Percentiles rank a stretch among this genome's conserved stretches.
Evolutionary conservation across 2,329 filamentous ascomycete species (phyloP).

Genomic region (Coniochaeta sp.): DNA sequence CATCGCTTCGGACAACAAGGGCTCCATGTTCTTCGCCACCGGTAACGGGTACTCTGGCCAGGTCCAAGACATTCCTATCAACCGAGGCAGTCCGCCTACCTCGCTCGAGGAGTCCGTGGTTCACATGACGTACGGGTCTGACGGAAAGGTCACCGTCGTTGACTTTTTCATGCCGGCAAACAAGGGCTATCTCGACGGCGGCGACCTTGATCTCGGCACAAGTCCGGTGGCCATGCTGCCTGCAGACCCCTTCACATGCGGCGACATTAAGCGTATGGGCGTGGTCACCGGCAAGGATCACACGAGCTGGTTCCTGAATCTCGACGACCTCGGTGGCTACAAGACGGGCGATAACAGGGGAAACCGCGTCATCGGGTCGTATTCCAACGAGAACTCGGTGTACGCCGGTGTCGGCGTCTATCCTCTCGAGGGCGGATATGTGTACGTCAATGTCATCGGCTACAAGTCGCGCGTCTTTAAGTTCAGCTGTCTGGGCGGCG

Average conservation of each 20-base stretch:
- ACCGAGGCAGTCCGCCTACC: slow-evolving; percentile 34
- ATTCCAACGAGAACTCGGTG: slow-evolving; percentile 38
- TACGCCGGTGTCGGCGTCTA: slow-evolving; percentile 39
- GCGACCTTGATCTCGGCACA: slow-evolving; percentile 40
- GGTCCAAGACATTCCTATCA: slow-evolving; percentile 31
- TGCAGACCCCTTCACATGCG: slow-evolving; percentile 31
- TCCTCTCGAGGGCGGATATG: slow-evolving; percentile 39
- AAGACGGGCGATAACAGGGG: slow-evolving; percentile 32
- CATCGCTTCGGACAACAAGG: slow-evolving; percentile 34
- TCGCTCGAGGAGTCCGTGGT: slow-evolving; percentile 40
- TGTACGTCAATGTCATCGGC: slow-evolving; percentile 44
- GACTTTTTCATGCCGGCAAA: slow-evolving; percentile 46
- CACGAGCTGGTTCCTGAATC: slow-evolving; percentile 39
- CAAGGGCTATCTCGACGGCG: slow-evolving; percentile 38
- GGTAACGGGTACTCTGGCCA: slow-evolving; percentile 42
- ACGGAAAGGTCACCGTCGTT: slow-evolving; percentile 32
- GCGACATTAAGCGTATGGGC: slow-evolving; percentile 34
- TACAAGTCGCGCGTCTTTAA: slow-evolving; percentile 50
- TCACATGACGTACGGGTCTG: slow-evolving; percentile 32
- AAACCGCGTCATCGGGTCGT: slow-evolving; percentile 32
- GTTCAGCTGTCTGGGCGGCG: slow-evolving; percentile 43
- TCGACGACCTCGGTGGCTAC: slow-evolving; percentile 41
- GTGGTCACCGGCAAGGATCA: slow-evolving; percentile 39
- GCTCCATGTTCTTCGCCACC: slow-evolving; percentile 37
- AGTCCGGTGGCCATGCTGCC: slow-evolving; percentile 35